Conservation (phyloP, 2,329 filamentous ascomycete genomes). For the Fusarium bactridioides region DNA sequence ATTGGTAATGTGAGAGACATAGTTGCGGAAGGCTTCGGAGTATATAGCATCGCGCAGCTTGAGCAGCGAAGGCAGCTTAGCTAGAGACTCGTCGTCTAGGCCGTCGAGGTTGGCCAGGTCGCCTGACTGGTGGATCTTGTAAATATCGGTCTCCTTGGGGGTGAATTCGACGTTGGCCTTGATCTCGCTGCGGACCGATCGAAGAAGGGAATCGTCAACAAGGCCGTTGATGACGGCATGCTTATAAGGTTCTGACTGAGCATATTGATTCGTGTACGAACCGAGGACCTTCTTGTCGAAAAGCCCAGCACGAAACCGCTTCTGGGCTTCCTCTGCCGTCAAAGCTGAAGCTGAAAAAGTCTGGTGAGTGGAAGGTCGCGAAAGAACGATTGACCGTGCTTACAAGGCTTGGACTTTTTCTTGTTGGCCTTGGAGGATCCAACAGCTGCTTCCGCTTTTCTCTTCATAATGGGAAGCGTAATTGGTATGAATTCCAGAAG, state of each 20-base stretch:
- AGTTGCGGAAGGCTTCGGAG: conserved; percentile 87
- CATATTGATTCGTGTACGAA: conserved; percentile 69
- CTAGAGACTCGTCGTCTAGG: conserved; percentile 83
- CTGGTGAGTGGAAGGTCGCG: conserved; percentile 21
- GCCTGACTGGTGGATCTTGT: conserved; percentile 98
- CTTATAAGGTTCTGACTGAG: conserved; percentile 77
- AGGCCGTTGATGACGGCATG: conserved; percentile 88
- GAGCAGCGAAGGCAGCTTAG: conserved; percentile 88
- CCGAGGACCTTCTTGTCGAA: conserved; percentile 67
- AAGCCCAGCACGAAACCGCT: conserved; percentile 71
- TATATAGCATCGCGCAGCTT: conserved; percentile 94
- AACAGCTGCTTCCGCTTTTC: conserved; percentile 62
- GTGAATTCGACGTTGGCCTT: conserved; percentile 92
- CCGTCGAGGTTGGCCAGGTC: conserved; percentile 97
- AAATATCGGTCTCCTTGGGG: conserved; percentile 98
- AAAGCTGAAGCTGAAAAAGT: conserved; percentile 56
- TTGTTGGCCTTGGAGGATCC: conserved; percentile 54
- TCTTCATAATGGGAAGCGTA: conserved; percentile 57
- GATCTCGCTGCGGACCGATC: conserved; percentile 87
- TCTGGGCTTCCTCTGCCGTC: conserved; percentile 58
- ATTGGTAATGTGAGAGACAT: conserved; percentile 84
- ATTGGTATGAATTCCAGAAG: conserved; percentile 24
- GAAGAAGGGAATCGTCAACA: conserved; percentile 82
- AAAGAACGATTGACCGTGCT: conserved; percentile 32
- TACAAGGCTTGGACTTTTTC: conserved; percentile 63